Base-by-base conservation (phyloP, 2,329 filamentous ascomycete species). In the Talaromyces sp. region DNA sequence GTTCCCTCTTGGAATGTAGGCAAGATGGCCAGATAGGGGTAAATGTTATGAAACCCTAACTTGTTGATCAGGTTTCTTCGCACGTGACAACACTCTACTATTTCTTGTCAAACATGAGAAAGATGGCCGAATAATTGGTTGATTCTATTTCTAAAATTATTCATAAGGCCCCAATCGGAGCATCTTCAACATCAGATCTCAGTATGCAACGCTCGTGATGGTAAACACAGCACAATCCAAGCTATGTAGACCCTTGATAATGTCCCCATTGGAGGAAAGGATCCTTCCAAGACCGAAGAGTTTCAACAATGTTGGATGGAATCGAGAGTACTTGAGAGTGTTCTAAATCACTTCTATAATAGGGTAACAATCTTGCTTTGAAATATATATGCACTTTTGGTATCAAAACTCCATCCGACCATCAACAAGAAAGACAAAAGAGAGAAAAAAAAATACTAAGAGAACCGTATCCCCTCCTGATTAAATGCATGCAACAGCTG, bases 401-500 rank as follows among this genome's bases (percentile, higher is more conserved):
- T 48, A 48, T 48, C 45, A 48, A 28, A 48, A 48, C 28, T 48
- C 28, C 28, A 2, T 28, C n/a, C n/a, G 31, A 31, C 41, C 33
- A 35, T 35, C 2, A 35, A 35, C 8, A 11, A 11, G 10, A 35
- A 35, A 13, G 10, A 35, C 2, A 35, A 6, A 11, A 35, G 10
- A 35, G 11, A 17, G 8, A 48, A 48, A 48, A 5, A 50, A n/a
- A 3, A n/a, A 21, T 33, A 21, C 45, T 58, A 59, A 19, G 57
- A 59, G 45, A 64, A 37, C 63, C 97, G 93, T 60, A 97, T 93
- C 28, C 91, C 91, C 71, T 96, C 90, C 64, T 90, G 84, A 71
- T 97, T 96, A 74, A 97, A 96, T 1, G 89, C 88, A 73, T 82
- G 85, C 62, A 96, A 75, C 63, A 97, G 73, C 65, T 86, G 87